A percentile compares a stretch with the other conserved stretches of the same genome.
Conservation (phyloP, 345 rosid genomes). For the Salix arbutifolia region DNA sequence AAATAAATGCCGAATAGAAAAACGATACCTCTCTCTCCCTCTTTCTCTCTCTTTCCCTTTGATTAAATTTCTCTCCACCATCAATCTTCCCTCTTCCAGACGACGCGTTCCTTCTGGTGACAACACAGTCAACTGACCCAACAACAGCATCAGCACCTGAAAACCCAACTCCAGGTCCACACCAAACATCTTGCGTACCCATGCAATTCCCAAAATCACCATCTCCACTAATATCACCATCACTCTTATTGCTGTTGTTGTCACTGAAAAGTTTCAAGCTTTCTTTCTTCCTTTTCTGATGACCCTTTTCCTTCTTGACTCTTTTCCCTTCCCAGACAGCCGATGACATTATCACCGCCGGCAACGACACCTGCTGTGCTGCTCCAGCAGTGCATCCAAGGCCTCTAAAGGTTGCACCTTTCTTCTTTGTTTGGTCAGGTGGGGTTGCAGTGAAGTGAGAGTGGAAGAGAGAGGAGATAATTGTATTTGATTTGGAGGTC, state of each 20-base stretch:
- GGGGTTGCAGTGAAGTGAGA: slow-evolving; percentile 27
- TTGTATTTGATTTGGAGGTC: slow-evolving; percentile 37
- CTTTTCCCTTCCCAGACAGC: slow-evolving; percentile 73
- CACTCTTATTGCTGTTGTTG: background rate
- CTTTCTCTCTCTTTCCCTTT: slow-evolving; percentile 21
- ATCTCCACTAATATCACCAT: background rate
- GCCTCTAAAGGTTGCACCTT: slow-evolving; percentile 51
- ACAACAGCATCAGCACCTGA: slow-evolving; percentile 62
- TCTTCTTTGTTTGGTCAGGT: slow-evolving; percentile 34
- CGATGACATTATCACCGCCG: slow-evolving; percentile 68
- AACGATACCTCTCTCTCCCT: slow-evolving; percentile 24
- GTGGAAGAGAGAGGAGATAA: slow-evolving; percentile 44
- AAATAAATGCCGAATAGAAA: background rate
- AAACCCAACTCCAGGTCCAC: slow-evolving; percentile 87
- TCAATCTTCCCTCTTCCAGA: slow-evolving; percentile 61
- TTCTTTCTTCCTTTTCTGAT: slow-evolving; percentile 35
- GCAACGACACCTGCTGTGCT: slow-evolving; percentile 77
- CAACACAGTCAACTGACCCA: slow-evolving; percentile 59
- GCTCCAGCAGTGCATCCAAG: slow-evolving; percentile 75
- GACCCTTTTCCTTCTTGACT: slow-evolving; percentile 41
- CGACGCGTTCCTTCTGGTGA: slow-evolving; percentile 47
- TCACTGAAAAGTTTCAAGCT: slow-evolving; percentile 25
- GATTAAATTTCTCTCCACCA: slow-evolving; percentile 42
- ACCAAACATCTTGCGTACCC: slow-evolving; percentile 69
- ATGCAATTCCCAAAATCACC: background rate